Base-by-base conservation (phyloP, 768 basidiomycete genomes). In the Fibroporia radiculosa region DNA sequence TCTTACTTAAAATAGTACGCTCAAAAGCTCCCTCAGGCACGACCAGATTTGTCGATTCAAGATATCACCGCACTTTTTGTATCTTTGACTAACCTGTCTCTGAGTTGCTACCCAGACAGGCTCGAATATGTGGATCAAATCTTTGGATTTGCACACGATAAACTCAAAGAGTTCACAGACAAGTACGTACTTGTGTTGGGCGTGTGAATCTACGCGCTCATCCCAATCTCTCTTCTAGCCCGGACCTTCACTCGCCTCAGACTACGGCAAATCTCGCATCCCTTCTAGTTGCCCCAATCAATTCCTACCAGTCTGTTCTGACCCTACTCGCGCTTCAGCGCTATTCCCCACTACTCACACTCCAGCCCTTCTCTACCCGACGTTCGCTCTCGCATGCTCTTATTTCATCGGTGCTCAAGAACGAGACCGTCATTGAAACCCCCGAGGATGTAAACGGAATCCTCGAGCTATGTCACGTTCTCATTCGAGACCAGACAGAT, bases 91-190 rank as follows among this genome's bases (percentile, higher is more conserved):
- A 98, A 98, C 63, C 75, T 98, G 10, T 93, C 92, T 0, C 68
- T 99, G 20, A 93, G 90, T 62, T 98, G 95, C 64, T 99, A 99
- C 62, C 96, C 96, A 1, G 95, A 98, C 58, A 74, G 90, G 52
- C 74, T 98, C 40, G 93, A 97, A 70, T 98, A 98, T 57, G 92
- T 99, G 29, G 93, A 98, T 56, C 93, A 97, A 64, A 82, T 98
- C 14, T 73, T 98, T 44, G 82, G 80, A 5, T 99, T 95, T 58
- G 90, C 92, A 1, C 80, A 80, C 4, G 75, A 78, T 19, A 96
- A 97, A 62, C 78, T 91, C 48, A 77, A 82, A 52, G 92, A 93
- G 54, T 93, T 80, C 60, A 66, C 71, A 6, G 86, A 91, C 14
- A 92, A 79, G 92, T 87, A 47, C 25, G 67, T 47, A 7, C n/a